Percentiles rank a stretch among this genome's conserved stretches.
These are phyloP conservation scores for Nannizziopsis barbatae DNA, from an alignment of 2,329 filamentous ascomycete genomes.

Conservation along the genomic window DNA sequence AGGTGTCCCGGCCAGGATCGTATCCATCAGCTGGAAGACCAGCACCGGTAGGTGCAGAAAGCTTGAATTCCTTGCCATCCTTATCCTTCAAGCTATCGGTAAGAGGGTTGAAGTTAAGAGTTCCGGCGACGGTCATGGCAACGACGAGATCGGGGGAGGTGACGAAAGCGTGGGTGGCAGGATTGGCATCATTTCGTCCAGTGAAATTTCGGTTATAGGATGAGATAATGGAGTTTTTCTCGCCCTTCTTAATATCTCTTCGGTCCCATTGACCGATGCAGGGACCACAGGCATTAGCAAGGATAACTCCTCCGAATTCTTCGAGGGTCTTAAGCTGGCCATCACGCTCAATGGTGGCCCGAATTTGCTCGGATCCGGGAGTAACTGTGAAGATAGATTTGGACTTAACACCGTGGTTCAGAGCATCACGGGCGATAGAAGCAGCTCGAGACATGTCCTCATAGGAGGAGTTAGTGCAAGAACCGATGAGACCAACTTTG, in stretches of 20 bases:
- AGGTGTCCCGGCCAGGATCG: constrained; percentile 84
- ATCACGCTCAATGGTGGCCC: constrained; percentile 81
- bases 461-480: constrained; percentile 87
- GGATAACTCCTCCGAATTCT: constrained; percentile 86
- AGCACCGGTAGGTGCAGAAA: constrained; percentile 66
- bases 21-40: constrained; percentile 74
- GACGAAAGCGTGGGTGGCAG: constrained; percentile 86
- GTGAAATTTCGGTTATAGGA: constrained; percentile 99
- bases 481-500: constrained; percentile 93
- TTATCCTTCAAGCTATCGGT: constrained; percentile 87
- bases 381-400: constrained; percentile 92
- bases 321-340: constrained; percentile 90
- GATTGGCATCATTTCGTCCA: constrained; percentile 92
- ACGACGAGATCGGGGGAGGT: constrained; percentile 84
- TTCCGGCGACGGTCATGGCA: constrained; percentile 71
- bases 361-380: constrained; percentile 92
- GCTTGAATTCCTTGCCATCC: constrained; percentile 90
- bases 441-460: constrained; percentile 91
- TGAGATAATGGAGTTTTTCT: constrained; percentile 91
- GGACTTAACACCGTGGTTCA: constrained; percentile 85
- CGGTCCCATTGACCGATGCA: constrained; percentile 96
- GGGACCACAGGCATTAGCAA: constrained; percentile 89
- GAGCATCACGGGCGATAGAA: constrained; percentile 80
- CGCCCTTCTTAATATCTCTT: constrained; percentile 84
- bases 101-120: constrained; percentile 86